Evolutionary conservation across 345 rosid genomes (phyloP), one percentile per base, ranked within the genome.

Genomic region (Limnanthes douglasii): DNA sequence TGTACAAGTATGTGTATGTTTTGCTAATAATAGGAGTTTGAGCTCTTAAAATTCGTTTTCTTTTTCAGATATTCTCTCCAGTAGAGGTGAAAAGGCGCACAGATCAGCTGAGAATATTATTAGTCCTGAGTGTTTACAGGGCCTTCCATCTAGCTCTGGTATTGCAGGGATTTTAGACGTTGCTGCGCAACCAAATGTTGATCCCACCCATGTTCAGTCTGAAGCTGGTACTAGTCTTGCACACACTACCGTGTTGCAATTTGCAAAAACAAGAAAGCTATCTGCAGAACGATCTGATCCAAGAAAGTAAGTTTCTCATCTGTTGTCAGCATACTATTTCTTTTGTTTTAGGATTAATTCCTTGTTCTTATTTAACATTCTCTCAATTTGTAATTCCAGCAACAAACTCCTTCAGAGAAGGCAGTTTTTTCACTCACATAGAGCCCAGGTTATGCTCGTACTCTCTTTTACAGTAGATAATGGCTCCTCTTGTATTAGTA

Each of bases 381-480:
- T 18, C n/a, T n/a, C n/a, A n/a, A n/a, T 19, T 30, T 34, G 38
- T 38, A 34, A 64, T 39, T 68, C 34, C 75, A 77, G 94, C 65
- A 75, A 82, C 21, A 70, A 62, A 19, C 93, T 80, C 33, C 94
- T 82, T 41, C 94, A 71, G 63, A 77, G 71, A 66, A 70, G 94
- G 41, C 93, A 70, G 56, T 90, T 90, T 66, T 90, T 90, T 53
- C 98, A 90, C 53, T 90, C 98, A 2, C 98, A 90, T 64, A 73
- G 98, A 73, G 88, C 98, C 50, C 98, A 84, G 96, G 98, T 90
- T 56, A 50, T 48, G n/a, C n/a, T 26, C 31, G 31, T 3, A 27
- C 31, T 9, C 31, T 27, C 7, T 13, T 27, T 27, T 13, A 27
- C 4, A 27, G 12, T n/a, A 5, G 31, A 6, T 13, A 27, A 6